phyloP scores from a whole-genome alignment of 805 yeast species.

The Sugiyamaella valdiviana region DNA sequence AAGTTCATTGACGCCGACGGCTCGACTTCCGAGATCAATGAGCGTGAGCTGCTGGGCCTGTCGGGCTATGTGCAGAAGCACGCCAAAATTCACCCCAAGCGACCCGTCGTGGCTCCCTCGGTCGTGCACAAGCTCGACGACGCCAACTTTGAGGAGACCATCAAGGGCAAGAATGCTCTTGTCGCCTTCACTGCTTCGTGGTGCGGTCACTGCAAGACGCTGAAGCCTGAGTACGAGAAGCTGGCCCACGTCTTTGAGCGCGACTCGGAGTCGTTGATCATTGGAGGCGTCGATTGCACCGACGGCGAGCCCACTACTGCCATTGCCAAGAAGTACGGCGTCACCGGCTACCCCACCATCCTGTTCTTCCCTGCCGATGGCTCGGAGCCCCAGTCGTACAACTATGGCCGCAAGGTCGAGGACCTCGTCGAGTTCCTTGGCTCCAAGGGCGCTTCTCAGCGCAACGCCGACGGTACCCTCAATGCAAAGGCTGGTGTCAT shows the following conservation, averaged over 20 bases:
- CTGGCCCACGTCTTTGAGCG: conserved; percentile 44
- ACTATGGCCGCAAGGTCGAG: conserved; percentile 45
- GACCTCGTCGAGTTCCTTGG: conserved; percentile 46
- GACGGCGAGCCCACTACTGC: conserved; percentile 39
- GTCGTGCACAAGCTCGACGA: conserved; percentile 30
- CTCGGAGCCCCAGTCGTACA: conserved; percentile 45
- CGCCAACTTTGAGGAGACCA: conserved; percentile 38
- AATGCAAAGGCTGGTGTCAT: conserved; percentile 38
- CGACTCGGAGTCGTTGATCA: conserved; percentile 34
- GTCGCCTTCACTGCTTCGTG: conserved; percentile 54
- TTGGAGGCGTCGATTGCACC: conserved; percentile 46
- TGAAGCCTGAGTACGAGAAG: conserved; percentile 46
- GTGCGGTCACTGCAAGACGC: conserved; percentile 52
- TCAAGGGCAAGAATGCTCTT: conserved; percentile 37
- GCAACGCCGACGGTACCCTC: conserved; percentile 40
- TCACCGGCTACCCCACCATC: conserved; percentile 51
- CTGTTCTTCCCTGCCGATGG: conserved; percentile 45
- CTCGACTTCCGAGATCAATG: conserved; percentile 46
- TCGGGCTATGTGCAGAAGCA: conserved; percentile 41
- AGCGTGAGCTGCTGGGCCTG: conserved; percentile 45
- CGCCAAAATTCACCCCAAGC: conserved; percentile 30
- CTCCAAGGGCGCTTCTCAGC: conserved; percentile 33
- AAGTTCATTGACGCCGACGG: conserved; percentile 49
- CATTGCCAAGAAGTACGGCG: conserved; percentile 37
- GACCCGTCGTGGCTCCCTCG: conserved; percentile 7